Conservation (phyloP, 1,139 yeast species). For the Kazachstania sp. region DNA sequence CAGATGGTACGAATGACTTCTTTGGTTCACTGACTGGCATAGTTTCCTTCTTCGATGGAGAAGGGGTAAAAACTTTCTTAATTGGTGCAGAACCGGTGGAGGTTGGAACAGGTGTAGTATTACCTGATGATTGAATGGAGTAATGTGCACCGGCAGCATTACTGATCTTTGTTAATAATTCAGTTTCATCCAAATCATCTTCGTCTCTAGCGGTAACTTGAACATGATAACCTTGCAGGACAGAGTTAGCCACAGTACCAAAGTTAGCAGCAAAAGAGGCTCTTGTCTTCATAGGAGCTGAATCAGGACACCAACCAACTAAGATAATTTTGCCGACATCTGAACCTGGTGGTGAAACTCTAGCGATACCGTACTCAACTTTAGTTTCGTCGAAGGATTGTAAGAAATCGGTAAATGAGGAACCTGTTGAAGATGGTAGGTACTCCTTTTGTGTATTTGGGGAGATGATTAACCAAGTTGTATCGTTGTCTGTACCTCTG, state of each 20-base stretch:
- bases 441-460: constrained; percentile 52
- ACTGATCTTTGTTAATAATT: constrained; percentile 65
- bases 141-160: constrained; percentile 96
- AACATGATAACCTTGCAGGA: constrained; percentile 78
- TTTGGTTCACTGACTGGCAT: too few species aligned
- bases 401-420: constrained; percentile 66
- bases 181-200: constrained; percentile 78
- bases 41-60: constrained; percentile 4
- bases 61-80: constrained; percentile 27
- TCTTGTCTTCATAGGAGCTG: constrained; percentile 67
- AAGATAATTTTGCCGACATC: constrained; percentile 77
- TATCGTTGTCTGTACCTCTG: constrained; percentile 45
- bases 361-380: constrained; percentile 83
- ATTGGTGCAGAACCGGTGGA: constrained; percentile 55
- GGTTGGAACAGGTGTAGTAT: constrained; percentile 29
- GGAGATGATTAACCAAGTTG: constrained; percentile 55
- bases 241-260: constrained; percentile 56
- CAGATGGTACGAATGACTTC: not conserved
- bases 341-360: constrained; percentile 83
- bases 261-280: constrained; percentile 69
- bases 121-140: constrained; percentile 46
- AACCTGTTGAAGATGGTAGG: constrained; percentile 49
- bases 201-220: constrained; percentile 94
- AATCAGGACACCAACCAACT: constrained; percentile 91
- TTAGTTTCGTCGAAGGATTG: constrained; percentile 78